phyloP scores from a whole-genome alignment of 2,329 filamentous ascomycete genomes.

The Hymenoscyphus scutula region DNA sequence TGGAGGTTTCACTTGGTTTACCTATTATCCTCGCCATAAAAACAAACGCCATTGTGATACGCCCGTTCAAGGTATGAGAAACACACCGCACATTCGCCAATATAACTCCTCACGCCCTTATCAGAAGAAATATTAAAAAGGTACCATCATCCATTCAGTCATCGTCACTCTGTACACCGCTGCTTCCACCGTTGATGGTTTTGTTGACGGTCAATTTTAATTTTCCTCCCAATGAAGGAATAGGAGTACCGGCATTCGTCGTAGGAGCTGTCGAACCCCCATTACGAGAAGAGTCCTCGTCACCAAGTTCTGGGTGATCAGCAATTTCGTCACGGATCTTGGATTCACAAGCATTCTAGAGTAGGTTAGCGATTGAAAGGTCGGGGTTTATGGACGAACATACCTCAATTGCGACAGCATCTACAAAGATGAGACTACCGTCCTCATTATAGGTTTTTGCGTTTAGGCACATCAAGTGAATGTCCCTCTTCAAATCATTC shows the following conservation, averaged over 20 bases:
- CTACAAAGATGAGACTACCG: constrained; percentile 83
- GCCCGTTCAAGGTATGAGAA: constrained; percentile 1
- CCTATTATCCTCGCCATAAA: neutral
- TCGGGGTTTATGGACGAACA: constrained; percentile 37
- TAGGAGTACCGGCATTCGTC: constrained; percentile 62
- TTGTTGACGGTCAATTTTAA: constrained; percentile 65
- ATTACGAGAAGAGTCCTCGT: constrained; percentile 43
- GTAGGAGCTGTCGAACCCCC: constrained; percentile 47
- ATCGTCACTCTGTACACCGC: constrained; percentile 51
- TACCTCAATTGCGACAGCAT: constrained; percentile 92
- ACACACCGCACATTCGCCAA: neutral
- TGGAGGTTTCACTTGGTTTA: neutral
- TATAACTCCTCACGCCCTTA: constrained; percentile 7
- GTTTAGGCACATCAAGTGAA: constrained; percentile 82
- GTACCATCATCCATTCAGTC: constrained; percentile 19
- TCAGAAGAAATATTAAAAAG: constrained; percentile 3
- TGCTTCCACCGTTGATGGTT: constrained; percentile 41
- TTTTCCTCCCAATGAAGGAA: constrained; percentile 52
- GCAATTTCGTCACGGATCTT: constrained; percentile 53
- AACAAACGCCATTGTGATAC: constrained; percentile 13
- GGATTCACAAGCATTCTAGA: constrained; percentile 55
- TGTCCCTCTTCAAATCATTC: constrained; percentile 77
- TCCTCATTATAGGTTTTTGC: constrained; percentile 97
- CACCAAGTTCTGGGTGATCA: constrained; percentile 54
- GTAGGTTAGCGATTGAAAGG: constrained; percentile 36